Conservation (phyloP, 805 yeast genomes). For the Lipomyces yamanashiensis region DNA sequence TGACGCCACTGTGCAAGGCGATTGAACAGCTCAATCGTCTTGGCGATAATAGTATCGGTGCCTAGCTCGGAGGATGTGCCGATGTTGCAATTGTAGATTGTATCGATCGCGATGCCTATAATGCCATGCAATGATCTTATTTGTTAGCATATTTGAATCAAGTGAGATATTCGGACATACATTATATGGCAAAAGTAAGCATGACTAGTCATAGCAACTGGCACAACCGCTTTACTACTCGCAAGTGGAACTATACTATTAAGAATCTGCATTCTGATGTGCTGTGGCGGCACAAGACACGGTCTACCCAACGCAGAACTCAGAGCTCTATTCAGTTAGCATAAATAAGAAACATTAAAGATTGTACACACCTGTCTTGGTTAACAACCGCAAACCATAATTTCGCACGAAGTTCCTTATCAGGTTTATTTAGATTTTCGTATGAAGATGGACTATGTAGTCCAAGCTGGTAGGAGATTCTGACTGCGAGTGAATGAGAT, state of each 20-base stretch:
- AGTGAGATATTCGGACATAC: not conserved
- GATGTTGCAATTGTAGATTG: conserved; percentile 4
- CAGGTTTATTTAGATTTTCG: not conserved
- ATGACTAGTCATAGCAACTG: not conserved
- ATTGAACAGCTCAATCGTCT: not conserved
- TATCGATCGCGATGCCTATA: not conserved
- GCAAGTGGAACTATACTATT: not conserved
- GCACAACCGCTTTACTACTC: not conserved
- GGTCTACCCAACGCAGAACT: conserved; percentile 1
- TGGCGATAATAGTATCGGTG: not conserved
- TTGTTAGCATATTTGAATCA: not conserved
- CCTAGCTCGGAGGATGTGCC: not conserved
- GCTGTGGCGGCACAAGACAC: conserved; percentile 1
- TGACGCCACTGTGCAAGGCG: not conserved
- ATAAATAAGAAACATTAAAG: not conserved
- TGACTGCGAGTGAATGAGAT: not conserved
- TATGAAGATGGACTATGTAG: not conserved
- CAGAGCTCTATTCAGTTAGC: not conserved
- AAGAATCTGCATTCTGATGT: not conserved
- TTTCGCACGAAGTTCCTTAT: not conserved
- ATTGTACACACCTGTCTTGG: not conserved
- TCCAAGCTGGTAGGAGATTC: not conserved
- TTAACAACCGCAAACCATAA: conserved; percentile 2
- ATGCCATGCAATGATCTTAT: not conserved
- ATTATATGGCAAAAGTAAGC: not conserved